Evolutionary conservation across 2,329 filamentous ascomycete genomes (phyloP), one percentile per base, ranked within the genome.

Genomic region (Parastagonospora avenae): DNA sequence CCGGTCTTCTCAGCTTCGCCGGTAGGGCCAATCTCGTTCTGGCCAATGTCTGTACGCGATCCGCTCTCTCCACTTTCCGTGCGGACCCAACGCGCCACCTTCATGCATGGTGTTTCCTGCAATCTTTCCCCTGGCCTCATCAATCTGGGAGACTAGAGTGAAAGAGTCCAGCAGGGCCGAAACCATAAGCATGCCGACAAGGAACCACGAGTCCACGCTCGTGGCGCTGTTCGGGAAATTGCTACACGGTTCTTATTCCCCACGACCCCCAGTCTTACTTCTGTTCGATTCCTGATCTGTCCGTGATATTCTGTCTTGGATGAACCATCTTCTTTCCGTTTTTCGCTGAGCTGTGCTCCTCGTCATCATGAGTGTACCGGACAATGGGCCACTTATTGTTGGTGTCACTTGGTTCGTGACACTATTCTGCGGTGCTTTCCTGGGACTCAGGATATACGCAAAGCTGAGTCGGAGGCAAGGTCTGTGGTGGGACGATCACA

Each of bases 401-500:
- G 62, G 59, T 1, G 52, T 67, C 2, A 62, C 62, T n/a, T 69
- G 66, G 66, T 58, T 50, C 49, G 42, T 69, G 15, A 59, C 57
- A 1, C 37, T 62, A 4, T 42, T 67, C 4, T 60, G 54, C 27
- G 64, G 60, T 15, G 52, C 38, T 0, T 67, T 69, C 36, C 28
- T 69, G 19, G 59, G 41, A 1, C 33, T 68, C 27, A 56, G 66
- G 6, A 19, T 69, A n/a, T 69, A 69, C 24, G 66, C 63, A 12
- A 69, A 68, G 35, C 12, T 58, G 7, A 64, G 57, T 53, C 52
- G 63, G 32, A 56, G 55, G 28, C 64, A 66, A 40, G 52, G 53
- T 2, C 49, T 69, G 8, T 68, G 64, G 66, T 68, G 64, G 64
- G 64, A 69, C 42, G 66, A 69, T 39, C 47, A 64, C 24, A 63